Evolutionary conservation across 2,329 filamentous ascomycete genomes (phyloP).

Genomic region (Lachnellula suecica): DNA sequence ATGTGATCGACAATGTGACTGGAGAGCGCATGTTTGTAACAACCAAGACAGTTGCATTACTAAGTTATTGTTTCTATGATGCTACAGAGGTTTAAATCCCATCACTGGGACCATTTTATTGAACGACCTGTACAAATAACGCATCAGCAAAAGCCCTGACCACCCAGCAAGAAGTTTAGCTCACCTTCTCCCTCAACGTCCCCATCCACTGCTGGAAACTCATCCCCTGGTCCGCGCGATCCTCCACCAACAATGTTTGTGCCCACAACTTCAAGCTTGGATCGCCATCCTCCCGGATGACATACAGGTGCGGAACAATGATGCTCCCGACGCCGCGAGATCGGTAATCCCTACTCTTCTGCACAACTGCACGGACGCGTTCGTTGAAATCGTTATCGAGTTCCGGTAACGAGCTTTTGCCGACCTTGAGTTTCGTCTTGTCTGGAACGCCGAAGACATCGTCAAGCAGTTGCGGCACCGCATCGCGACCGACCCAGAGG

Average conservation of each 20-base stretch:
- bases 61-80: constrained; percentile 21
- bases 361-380: constrained; percentile 82
- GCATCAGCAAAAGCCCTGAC: constrained; percentile 26
- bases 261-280: constrained; percentile 95
- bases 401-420: constrained; percentile 83
- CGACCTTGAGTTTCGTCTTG: constrained; percentile 80
- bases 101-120: constrained; percentile 19
- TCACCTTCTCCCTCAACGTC: constrained; percentile 89
- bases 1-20: neutral
- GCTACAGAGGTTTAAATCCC: constrained; percentile 20
- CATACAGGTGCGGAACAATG: constrained; percentile 86
- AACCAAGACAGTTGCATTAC: constrained; percentile 3
- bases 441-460: constrained; percentile 92
- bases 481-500: constrained; percentile 91
- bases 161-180: constrained; percentile 28
- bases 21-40: constrained; percentile 4
- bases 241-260: constrained; percentile 91
- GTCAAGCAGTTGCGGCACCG: constrained; percentile 80
- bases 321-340: constrained; percentile 90
- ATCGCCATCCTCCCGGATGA: constrained; percentile 94
- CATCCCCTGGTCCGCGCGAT: constrained; percentile 89
- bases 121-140: constrained; percentile 27
- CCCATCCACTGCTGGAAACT: constrained; percentile 94
- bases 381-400: constrained; percentile 97
- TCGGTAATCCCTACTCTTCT: constrained; percentile 88